These are phyloP conservation scores for Hippophae rhamnoides DNA, from an alignment of 306 rosid genomes.

Conservation along the genomic window DNA sequence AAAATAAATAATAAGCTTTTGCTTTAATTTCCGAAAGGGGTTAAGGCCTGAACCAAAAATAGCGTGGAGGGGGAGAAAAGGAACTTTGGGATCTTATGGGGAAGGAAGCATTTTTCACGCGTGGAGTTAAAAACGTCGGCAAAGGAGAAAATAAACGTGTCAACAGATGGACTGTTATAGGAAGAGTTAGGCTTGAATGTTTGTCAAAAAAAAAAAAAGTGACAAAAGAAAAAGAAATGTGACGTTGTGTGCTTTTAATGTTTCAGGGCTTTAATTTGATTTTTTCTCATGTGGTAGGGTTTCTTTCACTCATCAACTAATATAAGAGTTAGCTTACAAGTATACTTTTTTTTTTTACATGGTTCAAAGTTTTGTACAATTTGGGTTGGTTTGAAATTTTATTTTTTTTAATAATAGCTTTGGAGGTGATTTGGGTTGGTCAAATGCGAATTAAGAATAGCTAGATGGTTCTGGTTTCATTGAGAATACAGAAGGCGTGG, in stretches of 20 bases:
- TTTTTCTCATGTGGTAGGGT: conserved; percentile 5
- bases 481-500: too few relatives aligned
- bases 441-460: too few relatives aligned
- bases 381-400: not conserved
- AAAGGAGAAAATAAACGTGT: conserved; percentile 27
- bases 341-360: conserved; percentile 7
- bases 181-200: conserved; percentile 61
- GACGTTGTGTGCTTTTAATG: not conserved
- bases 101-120: conserved; percentile 36
- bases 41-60: not conserved
- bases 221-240: conserved; percentile 10
- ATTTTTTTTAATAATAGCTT: not conserved
- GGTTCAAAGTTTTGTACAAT: conserved; percentile 3
- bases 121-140: conserved; percentile 37
- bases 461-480: too few relatives aligned
- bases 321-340: conserved; percentile 24
- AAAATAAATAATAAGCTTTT: conserved; percentile 2
- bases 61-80: not conserved
- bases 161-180: conserved; percentile 23
- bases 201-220: conserved; percentile 16
- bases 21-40: not conserved
- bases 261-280: not conserved
- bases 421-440: not conserved
- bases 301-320: conserved; percentile 64
- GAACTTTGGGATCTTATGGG: not conserved